Conservation (phyloP, 2,329 filamentous ascomycete genomes). For the Aspergillus fumigatus region DNA sequence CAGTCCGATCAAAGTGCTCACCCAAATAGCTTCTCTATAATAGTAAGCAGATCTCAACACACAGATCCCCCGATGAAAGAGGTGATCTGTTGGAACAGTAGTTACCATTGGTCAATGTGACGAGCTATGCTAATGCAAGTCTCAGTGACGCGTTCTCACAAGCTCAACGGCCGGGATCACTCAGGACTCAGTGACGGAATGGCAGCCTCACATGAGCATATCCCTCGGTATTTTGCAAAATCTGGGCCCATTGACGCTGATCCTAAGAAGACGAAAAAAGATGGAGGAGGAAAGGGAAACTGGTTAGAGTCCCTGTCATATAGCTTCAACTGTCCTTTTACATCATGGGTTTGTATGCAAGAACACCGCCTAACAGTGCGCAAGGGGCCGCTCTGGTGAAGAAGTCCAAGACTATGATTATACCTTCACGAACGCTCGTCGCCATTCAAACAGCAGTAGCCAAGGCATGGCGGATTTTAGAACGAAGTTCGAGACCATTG, state of each 20-base stretch:
- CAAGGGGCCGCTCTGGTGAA: conserved; percentile 76
- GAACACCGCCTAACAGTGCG: neutral
- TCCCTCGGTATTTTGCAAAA: conserved; percentile 93
- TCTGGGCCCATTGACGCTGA: conserved; percentile 73
- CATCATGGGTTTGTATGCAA: conserved; percentile 4
- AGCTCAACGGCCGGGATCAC: conserved; percentile 91
- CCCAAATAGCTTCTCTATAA: neutral
- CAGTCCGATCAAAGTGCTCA: neutral
- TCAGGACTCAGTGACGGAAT: conserved; percentile 71
- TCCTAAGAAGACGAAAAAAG: conserved; percentile 95
- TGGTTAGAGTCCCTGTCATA: conserved; percentile 59
- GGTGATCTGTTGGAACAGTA: neutral
- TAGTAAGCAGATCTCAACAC: neutral
- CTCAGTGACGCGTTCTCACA: conserved; percentile 95
- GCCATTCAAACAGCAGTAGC: conserved; percentile 85
- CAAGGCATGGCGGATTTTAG: conserved; percentile 75
- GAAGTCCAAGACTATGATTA: conserved; percentile 82
- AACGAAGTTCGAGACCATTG: conserved; percentile 93
- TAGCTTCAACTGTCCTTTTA: conserved; percentile 1
- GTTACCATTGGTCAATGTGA: neutral
- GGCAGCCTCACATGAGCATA: conserved; percentile 62
- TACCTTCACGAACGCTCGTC: conserved; percentile 78
- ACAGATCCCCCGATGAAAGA: neutral
- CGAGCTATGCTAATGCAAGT: neutral
- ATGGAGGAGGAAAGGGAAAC: conserved; percentile 86